These are phyloP conservation scores for Chalara sp. DNA, from an alignment of 2,329 filamentous ascomycete species.

Conservation along the genomic window DNA sequence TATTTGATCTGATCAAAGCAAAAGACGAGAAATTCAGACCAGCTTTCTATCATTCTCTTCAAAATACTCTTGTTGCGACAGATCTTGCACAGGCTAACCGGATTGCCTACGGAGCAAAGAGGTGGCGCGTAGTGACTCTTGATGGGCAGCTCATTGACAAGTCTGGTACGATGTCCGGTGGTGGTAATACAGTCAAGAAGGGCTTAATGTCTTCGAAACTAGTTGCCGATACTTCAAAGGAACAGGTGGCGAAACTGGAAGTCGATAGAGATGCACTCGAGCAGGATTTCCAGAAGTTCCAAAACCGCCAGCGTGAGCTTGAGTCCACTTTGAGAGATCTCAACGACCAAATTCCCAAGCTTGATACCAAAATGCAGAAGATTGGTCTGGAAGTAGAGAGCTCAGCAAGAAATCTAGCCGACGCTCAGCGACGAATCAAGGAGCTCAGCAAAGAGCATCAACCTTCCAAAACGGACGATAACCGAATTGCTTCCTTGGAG, in stretches of 20 bases:
- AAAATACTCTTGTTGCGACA: conserved; percentile 88
- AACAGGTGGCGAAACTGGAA: conserved; percentile 84
- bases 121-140: conserved; percentile 95
- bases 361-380: conserved; percentile 91
- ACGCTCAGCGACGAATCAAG: conserved; percentile 77
- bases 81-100: conserved; percentile 95
- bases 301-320: conserved; percentile 74
- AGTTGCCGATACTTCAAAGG: conserved; percentile 77
- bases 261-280: conserved; percentile 80
- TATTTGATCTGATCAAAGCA: conserved; percentile 87
- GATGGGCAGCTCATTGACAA: conserved; percentile 95
- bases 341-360: conserved; percentile 69
- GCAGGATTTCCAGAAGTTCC: conserved; percentile 74
- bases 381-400: conserved; percentile 83
- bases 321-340: conserved; percentile 68
- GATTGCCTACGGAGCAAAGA: conserved; percentile 86
- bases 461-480: conserved; percentile 73
- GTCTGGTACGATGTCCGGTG: conserved; percentile 97
- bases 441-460: conserved; percentile 78
- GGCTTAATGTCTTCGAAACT: conserved; percentile 97
- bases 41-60: conserved; percentile 91
- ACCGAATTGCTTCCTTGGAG: conserved; percentile 63
- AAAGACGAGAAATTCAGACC: conserved; percentile 83
- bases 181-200: conserved; percentile 82
- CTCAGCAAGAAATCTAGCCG: conserved; percentile 72